Base-by-base conservation (phyloP, 2,329 filamentous ascomycete species). In the Albifimbria verrucaria region DNA sequence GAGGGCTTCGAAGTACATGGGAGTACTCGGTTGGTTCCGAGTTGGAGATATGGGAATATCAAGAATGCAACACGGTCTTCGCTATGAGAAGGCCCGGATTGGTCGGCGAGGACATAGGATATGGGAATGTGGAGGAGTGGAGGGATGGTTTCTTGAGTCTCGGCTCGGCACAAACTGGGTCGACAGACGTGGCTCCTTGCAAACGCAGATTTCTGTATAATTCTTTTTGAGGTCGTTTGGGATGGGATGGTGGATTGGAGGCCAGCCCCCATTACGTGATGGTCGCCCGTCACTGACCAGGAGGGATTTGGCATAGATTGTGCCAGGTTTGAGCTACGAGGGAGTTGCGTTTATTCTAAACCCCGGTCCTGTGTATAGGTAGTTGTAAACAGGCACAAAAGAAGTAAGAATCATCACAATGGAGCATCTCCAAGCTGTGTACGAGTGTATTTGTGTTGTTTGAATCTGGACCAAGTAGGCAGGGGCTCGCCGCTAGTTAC, bases 331-430 rank as follows among this genome's bases (percentile, higher is more conserved):
- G 56, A 62, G 59, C 50, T 49, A 57, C 51, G 56, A 58, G 57
- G 59, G 51, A 51, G 57, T 55, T 55, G 55, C 55, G 56, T 64
- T 57, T 64, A 59, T 63, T 59, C 56, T 47, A 47, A 53, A 52
- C 55, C 59, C 57, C 57, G 55, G 53, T 61, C 61, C 63, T 68
- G 60, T 68, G 65, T 68, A 67, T 71, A 68, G 65, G 64, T 70
- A 72, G 67, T 64, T 72, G 65, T 68, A 65, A 61, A 70, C 65
- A 72, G 63, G 65, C 64, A 66, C 59, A 62, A 64, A 62, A 62
- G 67, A 67, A 67, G 63, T 69, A 68, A 68, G 62, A 65, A 68
- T 62, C 58, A 67, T 68, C 69, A 72, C 21, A 12, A 46, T n/a
- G n/a, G n/a, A n/a, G n/a, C n/a, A n/a, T n/a, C n/a, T n/a, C n/a